Base-by-base conservation (phyloP, 1,139 yeast genomes). In the Yamadazyma sp. region DNA sequence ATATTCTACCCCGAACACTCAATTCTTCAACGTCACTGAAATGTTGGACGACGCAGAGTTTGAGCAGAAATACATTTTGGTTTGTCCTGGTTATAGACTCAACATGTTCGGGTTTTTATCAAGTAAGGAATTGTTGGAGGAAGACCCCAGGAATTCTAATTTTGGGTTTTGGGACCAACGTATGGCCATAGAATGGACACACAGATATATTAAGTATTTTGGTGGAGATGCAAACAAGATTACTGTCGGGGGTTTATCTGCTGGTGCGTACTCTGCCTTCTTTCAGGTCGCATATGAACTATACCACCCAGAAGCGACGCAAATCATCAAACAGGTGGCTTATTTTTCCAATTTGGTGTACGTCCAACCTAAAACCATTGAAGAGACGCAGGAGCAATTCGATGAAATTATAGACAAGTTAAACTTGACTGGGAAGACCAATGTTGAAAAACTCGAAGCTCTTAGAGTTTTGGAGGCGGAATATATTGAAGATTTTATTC, bases 61-160 rank as follows among this genome's bases (percentile, higher is more conserved):
- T 17, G 15, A 31, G 5, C 33, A 31, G 20, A 31, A 31, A 31
- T 31, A 17, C 23, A 31, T 31, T 7, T 17, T 31, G 24, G 33
- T 31, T 16, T 31, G 33, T 17, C 33, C 33, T 15, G 33, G 33
- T 17, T 31, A 31, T 14, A 31, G 33, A 17, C 24, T 31, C 16
- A 31, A 31, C 24, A 31, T 31, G 33, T 31, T 31, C 17, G 33
- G 33, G 33, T 31, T 31, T 18, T 31, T 31, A 14, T 31, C 33
- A 7, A 16, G 23, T 14, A 31, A 31, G n/a, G 33, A 31, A 14
- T 17, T 31, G 8, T 11, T 31, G 7, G 23, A 31, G 12, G 33
- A 31, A 31, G 33, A 31, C n/a, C 10, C 23, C 5, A 31, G 12
- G n/a, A 31, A 17, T 18, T 17, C 23, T 5, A 31, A 31, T 12